Base-by-base conservation (phyloP, 2,329 filamentous ascomycete species). In the Fusarium sp. region DNA sequence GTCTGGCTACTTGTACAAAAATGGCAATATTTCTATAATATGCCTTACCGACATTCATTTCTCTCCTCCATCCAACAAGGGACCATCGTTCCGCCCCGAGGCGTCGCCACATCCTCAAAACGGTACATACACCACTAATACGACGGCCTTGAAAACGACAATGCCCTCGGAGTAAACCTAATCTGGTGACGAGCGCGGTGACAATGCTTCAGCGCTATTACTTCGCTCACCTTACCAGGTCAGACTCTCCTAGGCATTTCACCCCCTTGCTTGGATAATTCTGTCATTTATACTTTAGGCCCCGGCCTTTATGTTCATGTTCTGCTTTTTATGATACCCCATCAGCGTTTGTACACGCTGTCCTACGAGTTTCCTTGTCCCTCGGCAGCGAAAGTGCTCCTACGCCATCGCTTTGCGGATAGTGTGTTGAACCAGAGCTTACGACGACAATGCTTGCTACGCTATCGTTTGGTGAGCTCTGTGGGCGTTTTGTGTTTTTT, bases 121-220 rank as follows among this genome's bases (percentile, higher is more conserved):
- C 13, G 33, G 11, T 22, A 53, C 30, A 14, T 3, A 8, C 11
- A 17, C 40, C 22, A 37, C 39, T 30, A 47, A 32, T 39, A 39
- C 19, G 53, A 46, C 40, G 51, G 22, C 77, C 78, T 79, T 78
- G 78, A 79, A 76, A 74, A 77, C 77, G 79, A 82, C 75, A 83
- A 79, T 84, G 81, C 78, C 78, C 68, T 67, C 11, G 24, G 60
- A 50, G 50, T 54, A 37, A 17, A 11, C 17, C 61, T 61, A 61
- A 46, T 20, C 47, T 62, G 30, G 32, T 28, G 75, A 77, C 71
- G 72, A 74, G 75, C 39, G 22, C 19, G 19, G 58, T 65, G 81
- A 86, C 81, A 86, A 86, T 86, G 84, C 82, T 80, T 77, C 72
- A 81, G 79, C 84, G 84, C 84, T 86, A 86, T 86, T 79, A 50